A percentile compares a stretch with the other conserved stretches of the same genome.
These are phyloP conservation scores for Eimeria acervulina DNA, from an alignment of 169 alveolate species.

Conservation along the genomic window DNA sequence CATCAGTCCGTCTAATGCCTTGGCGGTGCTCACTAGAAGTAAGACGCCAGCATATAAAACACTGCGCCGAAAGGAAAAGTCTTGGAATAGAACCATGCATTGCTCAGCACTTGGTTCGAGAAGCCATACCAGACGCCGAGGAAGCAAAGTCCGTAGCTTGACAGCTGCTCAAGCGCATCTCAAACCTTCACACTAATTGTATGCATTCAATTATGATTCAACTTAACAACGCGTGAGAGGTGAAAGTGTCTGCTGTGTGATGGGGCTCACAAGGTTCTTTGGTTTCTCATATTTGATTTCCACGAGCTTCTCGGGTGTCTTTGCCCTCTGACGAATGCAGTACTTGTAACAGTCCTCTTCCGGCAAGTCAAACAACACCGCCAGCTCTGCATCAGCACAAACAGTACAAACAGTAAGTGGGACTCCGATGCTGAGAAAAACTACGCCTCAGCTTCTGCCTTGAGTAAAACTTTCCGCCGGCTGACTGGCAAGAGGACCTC, in stretches of 20 bases:
- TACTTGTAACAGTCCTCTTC: constrained; percentile 93
- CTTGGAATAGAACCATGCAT: constrained; percentile 94
- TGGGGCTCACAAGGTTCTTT: constrained; percentile 85
- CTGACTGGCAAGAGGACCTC: too few relatives aligned
- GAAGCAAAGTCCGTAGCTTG: constrained; percentile 92
- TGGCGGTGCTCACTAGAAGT: constrained; percentile 89
- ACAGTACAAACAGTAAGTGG: background rate
- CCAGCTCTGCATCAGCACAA: constrained; percentile 85
- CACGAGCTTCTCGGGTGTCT: constrained; percentile 90
- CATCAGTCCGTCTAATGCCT: background rate
- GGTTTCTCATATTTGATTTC: constrained; percentile 90
- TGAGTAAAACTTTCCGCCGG: background rate
- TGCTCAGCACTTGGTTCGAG: constrained; percentile 91
- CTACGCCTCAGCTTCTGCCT: background rate
- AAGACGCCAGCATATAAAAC: constrained; percentile 93
- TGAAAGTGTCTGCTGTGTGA: background rate
- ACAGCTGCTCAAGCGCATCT: constrained; percentile 81
- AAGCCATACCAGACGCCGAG: constrained; percentile 93
- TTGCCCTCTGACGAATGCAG: constrained; percentile 91
- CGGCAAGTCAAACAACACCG: constrained; percentile 90
- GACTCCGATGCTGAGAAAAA: background rate
- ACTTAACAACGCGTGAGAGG: background rate
- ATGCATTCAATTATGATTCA: too few relatives aligned
- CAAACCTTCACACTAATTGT: background rate
- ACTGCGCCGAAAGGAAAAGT: constrained; percentile 94